Evolutionary conservation across 2,329 filamentous ascomycete species (phyloP), one percentile per base, ranked within the genome.

Genomic region (Aspergillus thermomutatus): DNA sequence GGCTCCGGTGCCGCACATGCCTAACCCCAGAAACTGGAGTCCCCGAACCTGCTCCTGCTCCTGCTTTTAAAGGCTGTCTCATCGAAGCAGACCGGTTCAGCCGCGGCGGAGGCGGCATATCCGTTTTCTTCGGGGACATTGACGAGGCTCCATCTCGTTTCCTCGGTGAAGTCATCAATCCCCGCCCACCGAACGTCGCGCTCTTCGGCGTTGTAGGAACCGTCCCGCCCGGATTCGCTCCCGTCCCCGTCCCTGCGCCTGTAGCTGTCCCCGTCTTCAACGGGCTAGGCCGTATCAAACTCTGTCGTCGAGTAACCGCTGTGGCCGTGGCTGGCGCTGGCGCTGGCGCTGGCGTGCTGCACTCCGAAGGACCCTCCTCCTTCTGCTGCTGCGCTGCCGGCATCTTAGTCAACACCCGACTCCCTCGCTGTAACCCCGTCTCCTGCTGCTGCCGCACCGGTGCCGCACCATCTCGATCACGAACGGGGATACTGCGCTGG

Each of bases 1-100:
- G 73, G 46, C 74, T 77, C 17, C 66, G 69, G 56, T 75, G 70
- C 26, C 74, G 67, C 17, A 62, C 27, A 63, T 77, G 75, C 0
- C 66, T 65, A 14, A 50, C 48, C 11, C 19, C 41, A 19, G 53
- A 52, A 1, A 62, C 49, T 9, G 66, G 37, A 3, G 59, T 52
- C 21, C 50, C 56, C 7, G 63, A 21, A 43, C 58, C 62, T 3
- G 55, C 45, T 17, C 34, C 61, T 6, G 64, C 45, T 37, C 60
- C 67, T 5, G 66, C 55, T 9, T 56, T 57, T 21, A 59, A 57
- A n/a, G 69, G 69, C 54, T 76, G 74, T 58, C 70, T 65, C 43
- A 77, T 52, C 11, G 75, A 77, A 7, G 71, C 64, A 3, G 75
- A 77, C 51, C 74, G 66, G 21, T 59, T 58, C 21, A 71, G 67